Evolutionary conservation across 768 basidiomycete genomes (phyloP).

Genomic region (Leucosporidium creatinivorum): DNA sequence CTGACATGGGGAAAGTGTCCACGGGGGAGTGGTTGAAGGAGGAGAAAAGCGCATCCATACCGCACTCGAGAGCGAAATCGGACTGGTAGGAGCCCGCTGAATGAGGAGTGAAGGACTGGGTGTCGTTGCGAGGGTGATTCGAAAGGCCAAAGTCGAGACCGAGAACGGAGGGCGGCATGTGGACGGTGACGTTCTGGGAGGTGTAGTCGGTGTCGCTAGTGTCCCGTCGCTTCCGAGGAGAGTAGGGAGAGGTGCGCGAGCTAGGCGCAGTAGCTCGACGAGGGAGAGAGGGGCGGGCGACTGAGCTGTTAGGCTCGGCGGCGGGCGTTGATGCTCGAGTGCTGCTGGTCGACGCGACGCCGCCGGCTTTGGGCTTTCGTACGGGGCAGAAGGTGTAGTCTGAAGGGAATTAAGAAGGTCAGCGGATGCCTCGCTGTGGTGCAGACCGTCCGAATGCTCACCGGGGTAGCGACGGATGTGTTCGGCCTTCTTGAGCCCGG

Average conservation of each 20-base stretch:
- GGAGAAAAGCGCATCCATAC: neutral
- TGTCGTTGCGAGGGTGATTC: neutral
- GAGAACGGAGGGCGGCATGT: neutral
- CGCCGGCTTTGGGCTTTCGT: neutral
- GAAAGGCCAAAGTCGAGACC: neutral
- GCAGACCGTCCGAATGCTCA: slow-evolving; percentile 32
- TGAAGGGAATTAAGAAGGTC: neutral
- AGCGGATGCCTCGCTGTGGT: neutral
- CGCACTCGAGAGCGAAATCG: neutral
- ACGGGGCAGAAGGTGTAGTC: slow-evolving; percentile 3
- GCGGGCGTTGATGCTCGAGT: neutral
- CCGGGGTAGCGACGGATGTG: slow-evolving; percentile 28
- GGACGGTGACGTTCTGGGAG: neutral
- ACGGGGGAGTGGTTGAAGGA: neutral
- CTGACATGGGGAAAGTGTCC: too few species aligned
- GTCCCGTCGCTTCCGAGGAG: neutral
- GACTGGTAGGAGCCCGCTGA: neutral
- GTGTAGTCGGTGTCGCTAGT: neutral
- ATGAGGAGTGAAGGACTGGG: neutral
- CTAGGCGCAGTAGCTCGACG: neutral
- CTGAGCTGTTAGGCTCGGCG: neutral
- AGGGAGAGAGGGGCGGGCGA: neutral
- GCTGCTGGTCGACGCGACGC: neutral
- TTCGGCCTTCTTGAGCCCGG: slow-evolving; percentile 39
- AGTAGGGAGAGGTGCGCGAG: neutral